Conservation (phyloP, 495 filamentous ascomycete species). For the Choiromyces venosus region DNA sequence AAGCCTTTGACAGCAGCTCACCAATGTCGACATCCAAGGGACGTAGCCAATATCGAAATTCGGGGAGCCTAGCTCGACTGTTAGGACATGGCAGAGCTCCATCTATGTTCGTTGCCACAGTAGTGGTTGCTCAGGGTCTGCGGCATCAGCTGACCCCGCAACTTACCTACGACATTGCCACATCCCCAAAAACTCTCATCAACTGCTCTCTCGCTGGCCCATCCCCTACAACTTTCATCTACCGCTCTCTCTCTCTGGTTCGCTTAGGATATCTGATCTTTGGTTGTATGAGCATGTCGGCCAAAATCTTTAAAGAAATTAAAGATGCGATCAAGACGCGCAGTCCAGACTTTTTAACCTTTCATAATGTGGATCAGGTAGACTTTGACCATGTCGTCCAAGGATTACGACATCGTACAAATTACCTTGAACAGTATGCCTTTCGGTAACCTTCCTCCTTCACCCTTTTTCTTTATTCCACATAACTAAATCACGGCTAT, state of each 20-base stretch:
- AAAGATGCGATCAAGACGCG: neutral
- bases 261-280: neutral
- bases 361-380: neutral
- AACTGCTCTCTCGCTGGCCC: neutral
- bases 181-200: neutral
- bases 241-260: neutral
- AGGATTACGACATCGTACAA: neutral
- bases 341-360: neutral
- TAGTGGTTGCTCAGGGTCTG: neutral
- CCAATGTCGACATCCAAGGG: no score
- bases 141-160: neutral
- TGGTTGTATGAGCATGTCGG: neutral
- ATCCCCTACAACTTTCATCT: neutral
- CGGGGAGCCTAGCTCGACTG: no score
- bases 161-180: neutral
- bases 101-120: neutral
- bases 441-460: neutral
- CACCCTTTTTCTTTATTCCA: neutral
- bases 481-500: neutral
- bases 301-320: neutral
- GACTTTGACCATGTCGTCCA: neutral
- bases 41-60: no score
- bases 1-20: no score
- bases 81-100: no score
- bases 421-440: neutral